A percentile compares a stretch with the other conserved stretches of the same genome.
phyloP scores from a whole-genome alignment of 2,329 filamentous ascomycete species.

The Fusarium tuaranense region DNA sequence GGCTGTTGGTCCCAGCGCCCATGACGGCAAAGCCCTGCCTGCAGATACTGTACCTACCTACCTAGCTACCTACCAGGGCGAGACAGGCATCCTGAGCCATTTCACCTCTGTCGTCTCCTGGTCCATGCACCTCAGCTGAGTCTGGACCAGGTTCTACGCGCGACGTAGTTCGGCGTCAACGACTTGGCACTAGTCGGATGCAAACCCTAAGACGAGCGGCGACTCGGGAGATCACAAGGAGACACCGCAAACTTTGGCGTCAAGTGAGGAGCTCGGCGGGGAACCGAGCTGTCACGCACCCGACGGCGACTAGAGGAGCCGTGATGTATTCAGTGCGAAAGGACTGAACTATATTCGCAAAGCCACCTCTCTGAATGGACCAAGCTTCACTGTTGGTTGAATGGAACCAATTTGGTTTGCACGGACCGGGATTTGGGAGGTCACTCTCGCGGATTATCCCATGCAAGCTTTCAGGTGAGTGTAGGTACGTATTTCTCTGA shows the following conservation, averaged over 20 bases:
- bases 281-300: neutral
- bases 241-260: constrained; percentile 26
- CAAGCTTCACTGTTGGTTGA: neutral
- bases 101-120: constrained; percentile 29
- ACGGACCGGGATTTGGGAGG: neutral
- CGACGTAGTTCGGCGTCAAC: constrained; percentile 25
- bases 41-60: constrained; percentile 8
- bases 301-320: neutral
- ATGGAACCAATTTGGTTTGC: constrained; percentile 2
- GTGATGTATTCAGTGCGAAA: constrained; percentile 3
- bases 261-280: constrained; percentile 7
- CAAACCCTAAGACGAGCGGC: constrained; percentile 25
- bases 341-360: constrained; percentile 5
- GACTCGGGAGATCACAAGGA: constrained; percentile 10
- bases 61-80: constrained; percentile 1
- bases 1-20: constrained; percentile 20
- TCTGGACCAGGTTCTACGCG: constrained; percentile 36
- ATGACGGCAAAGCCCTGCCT: constrained; percentile 6
- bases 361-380: constrained; percentile 1
- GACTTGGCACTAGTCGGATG: constrained; percentile 26
- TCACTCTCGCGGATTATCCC: constrained; percentile 4
- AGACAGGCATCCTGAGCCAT: constrained; percentile 32
- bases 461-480: constrained; percentile 18
- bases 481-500: constrained; percentile 7
- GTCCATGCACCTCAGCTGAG: constrained; percentile 43